These are phyloP conservation scores for Aspergillus sclerotiicarbonarius DNA, from an alignment of 495 filamentous ascomycete genomes.

Conservation along the genomic window DNA sequence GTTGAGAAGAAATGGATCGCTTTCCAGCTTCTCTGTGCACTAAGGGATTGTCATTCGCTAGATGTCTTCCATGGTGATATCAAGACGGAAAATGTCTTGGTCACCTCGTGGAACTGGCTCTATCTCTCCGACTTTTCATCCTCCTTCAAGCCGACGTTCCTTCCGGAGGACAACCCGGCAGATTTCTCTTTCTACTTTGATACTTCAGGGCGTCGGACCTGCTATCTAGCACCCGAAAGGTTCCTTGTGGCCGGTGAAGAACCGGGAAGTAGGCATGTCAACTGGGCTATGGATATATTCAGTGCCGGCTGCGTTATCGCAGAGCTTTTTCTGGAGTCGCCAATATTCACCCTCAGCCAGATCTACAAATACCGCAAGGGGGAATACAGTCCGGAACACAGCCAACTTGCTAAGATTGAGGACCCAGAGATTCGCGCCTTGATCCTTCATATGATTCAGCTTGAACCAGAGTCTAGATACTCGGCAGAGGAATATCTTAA, in stretches of 20 bases:
- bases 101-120: constrained; percentile 99
- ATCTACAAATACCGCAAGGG: constrained; percentile 90
- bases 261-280: constrained; percentile 60
- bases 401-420: constrained; percentile 80
- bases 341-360: constrained; percentile 89
- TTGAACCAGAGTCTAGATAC: constrained; percentile 86
- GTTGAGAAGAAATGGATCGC: constrained; percentile 99
- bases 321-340: constrained; percentile 92
- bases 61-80: constrained; percentile 97
- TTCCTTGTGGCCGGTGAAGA: constrained; percentile 72
- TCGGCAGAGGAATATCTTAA: constrained; percentile 94
- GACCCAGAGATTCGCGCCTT: constrained; percentile 84
- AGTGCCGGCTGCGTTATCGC: constrained; percentile 97
- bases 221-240: constrained; percentile 92
- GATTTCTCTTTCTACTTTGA: constrained; percentile 99
- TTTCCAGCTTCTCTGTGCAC: constrained; percentile 89
- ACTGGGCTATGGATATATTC: constrained; percentile 99
- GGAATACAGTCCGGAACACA: constrained; percentile 83
- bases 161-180: constrained; percentile 95
- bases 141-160: constrained; percentile 89
- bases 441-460: constrained; percentile 91
- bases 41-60: constrained; percentile 88
- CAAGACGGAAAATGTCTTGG: constrained; percentile 93
- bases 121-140: constrained; percentile 96
- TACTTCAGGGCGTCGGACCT: constrained; percentile 86